Percentiles rank a stretch among this genome's conserved stretches.
These are phyloP conservation scores for Boletus sp. DNA, from an alignment of 768 basidiomycete species.

Conservation along the genomic window DNA sequence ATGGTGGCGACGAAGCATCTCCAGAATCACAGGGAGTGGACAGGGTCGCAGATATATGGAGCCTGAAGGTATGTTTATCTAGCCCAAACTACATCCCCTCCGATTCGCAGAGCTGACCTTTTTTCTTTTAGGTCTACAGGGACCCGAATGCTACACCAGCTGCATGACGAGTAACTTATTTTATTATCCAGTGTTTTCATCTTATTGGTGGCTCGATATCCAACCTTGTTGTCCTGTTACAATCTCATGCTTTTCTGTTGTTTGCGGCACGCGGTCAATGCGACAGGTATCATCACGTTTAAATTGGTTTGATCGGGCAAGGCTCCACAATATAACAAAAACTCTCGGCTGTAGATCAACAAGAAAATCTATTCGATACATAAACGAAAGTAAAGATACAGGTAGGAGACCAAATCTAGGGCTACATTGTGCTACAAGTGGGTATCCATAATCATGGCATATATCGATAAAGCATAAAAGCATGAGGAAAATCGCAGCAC, in stretches of 20 bases:
- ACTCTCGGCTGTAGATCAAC: background rate
- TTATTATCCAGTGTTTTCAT: constrained; percentile 13
- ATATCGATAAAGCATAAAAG: background rate
- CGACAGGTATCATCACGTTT: background rate
- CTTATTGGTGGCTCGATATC: constrained; percentile 9
- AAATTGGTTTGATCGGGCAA: background rate
- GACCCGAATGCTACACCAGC: constrained; percentile 37
- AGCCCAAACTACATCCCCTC: background rate
- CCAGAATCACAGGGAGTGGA: constrained; percentile 39
- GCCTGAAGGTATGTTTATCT: constrained; percentile 56
- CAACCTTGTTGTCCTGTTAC: constrained; percentile 6
- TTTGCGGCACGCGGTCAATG: background rate
- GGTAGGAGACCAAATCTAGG: constrained; percentile 10
- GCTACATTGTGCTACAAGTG: constrained; percentile 19
- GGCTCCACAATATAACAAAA: background rate
- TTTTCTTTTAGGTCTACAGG: constrained; percentile 39
- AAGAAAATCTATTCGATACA: constrained; percentile 17
- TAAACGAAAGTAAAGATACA: constrained; percentile 19
- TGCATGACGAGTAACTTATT: constrained; percentile 27
- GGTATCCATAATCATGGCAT: constrained; percentile 6
- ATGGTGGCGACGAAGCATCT: constrained; percentile 34
- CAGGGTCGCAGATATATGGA: constrained; percentile 71
- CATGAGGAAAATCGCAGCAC: background rate
- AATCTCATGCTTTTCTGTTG: constrained; percentile 5
- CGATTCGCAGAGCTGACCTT: background rate